Evolutionary conservation across 768 basidiomycete species (phyloP).

Genomic region (Leccinum incarnatum): DNA sequence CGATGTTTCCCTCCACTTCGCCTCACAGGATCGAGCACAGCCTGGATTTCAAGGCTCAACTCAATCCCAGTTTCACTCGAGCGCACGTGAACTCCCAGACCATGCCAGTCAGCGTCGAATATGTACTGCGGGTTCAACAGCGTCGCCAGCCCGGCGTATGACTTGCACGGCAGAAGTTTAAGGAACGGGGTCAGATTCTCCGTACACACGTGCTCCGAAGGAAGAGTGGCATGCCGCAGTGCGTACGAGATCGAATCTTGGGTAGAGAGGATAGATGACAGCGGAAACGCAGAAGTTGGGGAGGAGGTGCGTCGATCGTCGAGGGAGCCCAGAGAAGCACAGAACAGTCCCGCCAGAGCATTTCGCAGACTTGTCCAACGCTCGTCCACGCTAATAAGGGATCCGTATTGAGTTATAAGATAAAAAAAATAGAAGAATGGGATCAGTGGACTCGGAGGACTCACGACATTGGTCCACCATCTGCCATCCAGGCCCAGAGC

Average conservation of each 20-base stretch:
- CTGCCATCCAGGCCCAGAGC: constrained; percentile 91
- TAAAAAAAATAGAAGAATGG: background rate
- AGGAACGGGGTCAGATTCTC: constrained; percentile 97
- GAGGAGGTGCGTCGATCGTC: constrained; percentile 75
- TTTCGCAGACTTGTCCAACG: constrained; percentile 87
- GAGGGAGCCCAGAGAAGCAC: constrained; percentile 81
- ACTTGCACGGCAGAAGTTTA: constrained; percentile 91
- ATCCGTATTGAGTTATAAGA: background rate
- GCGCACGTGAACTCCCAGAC: constrained; percentile 74
- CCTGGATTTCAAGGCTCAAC: constrained; percentile 67
- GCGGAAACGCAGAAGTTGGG: constrained; percentile 60
- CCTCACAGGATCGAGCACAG: constrained; percentile 77
- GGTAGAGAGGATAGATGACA: constrained; percentile 54
- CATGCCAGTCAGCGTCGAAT: constrained; percentile 92
- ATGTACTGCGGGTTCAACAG: constrained; percentile 82
- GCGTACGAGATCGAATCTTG: constrained; percentile 39
- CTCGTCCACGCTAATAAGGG: constrained; percentile 53
- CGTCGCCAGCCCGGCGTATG: constrained; percentile 76
- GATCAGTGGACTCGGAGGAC: constrained; percentile 13
- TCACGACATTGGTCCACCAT: constrained; percentile 50
- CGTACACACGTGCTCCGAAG: constrained; percentile 91
- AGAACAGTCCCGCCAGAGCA: constrained; percentile 90
- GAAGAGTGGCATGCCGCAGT: constrained; percentile 73
- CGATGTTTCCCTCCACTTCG: constrained; percentile 45
- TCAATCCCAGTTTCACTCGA: constrained; percentile 62